Base-by-base conservation (phyloP, 345 rosid genomes). In the Limnanthes douglasii region DNA sequence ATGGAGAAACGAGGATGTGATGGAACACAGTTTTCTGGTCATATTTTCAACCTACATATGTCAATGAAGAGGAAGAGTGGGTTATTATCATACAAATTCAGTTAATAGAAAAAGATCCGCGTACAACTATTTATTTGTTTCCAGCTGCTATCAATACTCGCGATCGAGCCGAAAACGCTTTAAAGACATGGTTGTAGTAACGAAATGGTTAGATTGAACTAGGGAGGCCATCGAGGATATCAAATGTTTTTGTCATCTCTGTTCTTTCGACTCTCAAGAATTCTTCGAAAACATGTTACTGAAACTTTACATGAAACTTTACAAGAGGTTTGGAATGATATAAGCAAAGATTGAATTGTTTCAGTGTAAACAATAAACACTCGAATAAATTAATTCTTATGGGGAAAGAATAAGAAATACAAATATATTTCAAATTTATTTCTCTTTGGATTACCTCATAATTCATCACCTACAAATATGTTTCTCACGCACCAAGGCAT, bases 101-200 rank as follows among this genome's bases (percentile, higher is more conserved):
- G 86, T 59, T 80, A 61, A 46, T 72, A 37, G 62, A 53, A 11
- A 80, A 72, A 63, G 83, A 75, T 39, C 93, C 83, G 16, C 28
- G 56, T 44, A 51, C 50, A 52, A 76, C 79, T 1, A 53, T 75
- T 60, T 62, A 83, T 8, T 40, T 80, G 56, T 75, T 75, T 46
- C 73, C 86, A 83, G 77, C 86, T 31, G 93, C 83, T 16, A 80
- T 76, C 32, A 80, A 80, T 59, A 57, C 66, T 14, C 80, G 86
- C 35, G 86, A 77, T 58, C 50, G 81, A 9, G 72, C 77, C 26
- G 94, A 77, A 23, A 73, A 85, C 51, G 78, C 84, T 5, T 43
- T 77, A 59, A 82, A 43, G 85, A 77, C 60, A 82, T 77, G 94
- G 88, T 81, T 0, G 75, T 69, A 22, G 85, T 73, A 24, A 69